Evolutionary conservation across 2,329 filamentous ascomycete genomes (phyloP).

Genomic region (Paecilomyces variotii): DNA sequence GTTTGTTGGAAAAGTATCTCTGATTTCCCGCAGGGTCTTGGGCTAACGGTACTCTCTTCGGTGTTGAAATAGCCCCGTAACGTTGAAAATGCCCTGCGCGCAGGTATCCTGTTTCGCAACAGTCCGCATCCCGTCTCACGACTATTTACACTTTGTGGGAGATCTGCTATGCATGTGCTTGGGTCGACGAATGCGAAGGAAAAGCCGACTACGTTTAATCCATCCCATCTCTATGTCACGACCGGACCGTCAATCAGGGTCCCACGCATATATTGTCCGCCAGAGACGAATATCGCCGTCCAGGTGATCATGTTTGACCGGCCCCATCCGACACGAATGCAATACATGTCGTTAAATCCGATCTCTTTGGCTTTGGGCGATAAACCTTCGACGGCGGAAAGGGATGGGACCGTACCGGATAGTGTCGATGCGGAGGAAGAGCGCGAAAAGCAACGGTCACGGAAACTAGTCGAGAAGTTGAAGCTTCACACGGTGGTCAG

Average conservation of each 20-base stretch:
- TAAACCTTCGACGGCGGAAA: constrained; percentile 44
- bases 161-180: constrained; percentile 73
- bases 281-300: constrained; percentile 59
- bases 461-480: constrained; percentile 72
- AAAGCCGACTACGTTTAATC: constrained; percentile 48
- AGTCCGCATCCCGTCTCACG: constrained; percentile 70
- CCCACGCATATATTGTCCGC: constrained; percentile 65
- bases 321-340: constrained; percentile 80
- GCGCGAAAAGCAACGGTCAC: constrained; percentile 55
- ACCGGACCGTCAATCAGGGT: constrained; percentile 43
- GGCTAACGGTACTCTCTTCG: neutral
- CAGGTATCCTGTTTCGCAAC: constrained; percentile 74
- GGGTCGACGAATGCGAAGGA: constrained; percentile 65
- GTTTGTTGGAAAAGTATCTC: constrained; percentile 19
- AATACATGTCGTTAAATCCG: constrained; percentile 86
- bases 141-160: constrained; percentile 78
- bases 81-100: constrained; percentile 80
- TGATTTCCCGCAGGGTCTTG: neutral
- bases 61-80: constrained; percentile 52
- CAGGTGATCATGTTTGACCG: constrained; percentile 87
- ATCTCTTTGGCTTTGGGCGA: constrained; percentile 81
- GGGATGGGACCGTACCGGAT: constrained; percentile 32
- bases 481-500: constrained; percentile 78
- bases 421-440: constrained; percentile 67
- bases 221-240: constrained; percentile 61